Evolutionary conservation across 2,329 filamentous ascomycete genomes (phyloP), one percentile per base, ranked within the genome.

Genomic region (Diaporthe sp.): DNA sequence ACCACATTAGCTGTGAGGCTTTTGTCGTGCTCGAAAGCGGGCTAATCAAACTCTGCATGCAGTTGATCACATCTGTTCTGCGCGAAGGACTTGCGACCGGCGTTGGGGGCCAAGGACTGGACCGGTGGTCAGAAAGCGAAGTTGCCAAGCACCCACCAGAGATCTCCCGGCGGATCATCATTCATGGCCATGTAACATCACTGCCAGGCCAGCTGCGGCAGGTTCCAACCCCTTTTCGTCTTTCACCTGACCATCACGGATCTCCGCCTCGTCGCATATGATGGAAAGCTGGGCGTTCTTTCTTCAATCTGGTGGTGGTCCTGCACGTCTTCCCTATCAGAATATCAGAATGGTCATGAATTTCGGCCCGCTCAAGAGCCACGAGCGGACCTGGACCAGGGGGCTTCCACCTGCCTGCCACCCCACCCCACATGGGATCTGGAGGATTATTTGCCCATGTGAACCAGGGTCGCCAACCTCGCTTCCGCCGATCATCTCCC

Each of bases 401-500:
- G 34, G 31, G 28, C 31, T n/a, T 37, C 9, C 51, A 55, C 61
- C 44, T 74, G 65, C 49, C 44, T 39, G 46, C 65, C 65, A 69
- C 65, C 65, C 49, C 65, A 69, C 65, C 65, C 49, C 65, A 69
- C 65, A 55, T 42, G 65, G 49, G 65, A 69, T 69, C 49, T 55
- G 34, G 65, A 69, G 65, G 44, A 53, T 39, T 69, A 55, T 69
- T 69, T 69, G 65, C 65, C 65, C 65, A 55, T 55, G 34, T 69
- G 65, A 55, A 55, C 49, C 34, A 69, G 65, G 65, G 49, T 69
- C 25, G 68, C 51, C 72, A 72, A 72, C 68, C 74, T 74, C 67
- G 72, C 72, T 68, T 58, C 53, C 44, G 75, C 58, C 42, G 72
- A 76, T 76, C 75, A 61, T 17, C 58, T 39, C 34, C 68, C 46